Evolutionary conservation across 169 alveolate species (phyloP).

Genomic region (Toxoplasma gondii): DNA sequence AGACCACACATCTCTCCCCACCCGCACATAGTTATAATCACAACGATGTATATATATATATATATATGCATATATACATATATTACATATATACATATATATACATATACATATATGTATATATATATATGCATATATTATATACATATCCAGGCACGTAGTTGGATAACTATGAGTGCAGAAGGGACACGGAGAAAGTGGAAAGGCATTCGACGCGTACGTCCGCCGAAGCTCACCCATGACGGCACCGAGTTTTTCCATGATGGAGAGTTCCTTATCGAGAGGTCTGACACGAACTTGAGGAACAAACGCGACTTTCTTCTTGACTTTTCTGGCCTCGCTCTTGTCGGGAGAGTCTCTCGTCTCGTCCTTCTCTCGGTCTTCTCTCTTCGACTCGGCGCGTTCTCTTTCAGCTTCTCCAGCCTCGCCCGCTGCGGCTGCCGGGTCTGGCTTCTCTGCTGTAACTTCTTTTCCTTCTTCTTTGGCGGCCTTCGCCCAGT

Average conservation of each 20-base stretch:
- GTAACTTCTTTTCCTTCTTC: background rate
- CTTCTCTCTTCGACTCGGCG: background rate
- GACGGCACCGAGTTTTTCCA: conserved; percentile 77
- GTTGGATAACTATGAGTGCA: too few relatives aligned
- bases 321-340: background rate
- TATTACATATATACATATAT: too few relatives aligned
- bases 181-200: too few relatives aligned
- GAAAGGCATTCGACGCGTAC: too few relatives aligned
- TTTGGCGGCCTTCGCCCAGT: background rate
- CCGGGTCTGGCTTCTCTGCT: background rate
- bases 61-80: too few relatives aligned
- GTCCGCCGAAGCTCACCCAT: conserved; percentile 61
- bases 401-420: background rate
- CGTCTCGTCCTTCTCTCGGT: background rate
- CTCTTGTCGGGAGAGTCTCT: background rate
- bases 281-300: conserved; percentile 73
- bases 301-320: conserved; percentile 69
- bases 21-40: too few relatives aligned
- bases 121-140: too few relatives aligned
- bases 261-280: conserved; percentile 75
- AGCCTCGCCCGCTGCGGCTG: background rate
- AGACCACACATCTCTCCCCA: too few relatives aligned
- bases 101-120: too few relatives aligned
- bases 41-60: too few relatives aligned
- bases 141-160: too few relatives aligned